Conservation (phyloP, 2,329 filamentous ascomycete genomes). For the Tolypocladium paradoxum region DNA sequence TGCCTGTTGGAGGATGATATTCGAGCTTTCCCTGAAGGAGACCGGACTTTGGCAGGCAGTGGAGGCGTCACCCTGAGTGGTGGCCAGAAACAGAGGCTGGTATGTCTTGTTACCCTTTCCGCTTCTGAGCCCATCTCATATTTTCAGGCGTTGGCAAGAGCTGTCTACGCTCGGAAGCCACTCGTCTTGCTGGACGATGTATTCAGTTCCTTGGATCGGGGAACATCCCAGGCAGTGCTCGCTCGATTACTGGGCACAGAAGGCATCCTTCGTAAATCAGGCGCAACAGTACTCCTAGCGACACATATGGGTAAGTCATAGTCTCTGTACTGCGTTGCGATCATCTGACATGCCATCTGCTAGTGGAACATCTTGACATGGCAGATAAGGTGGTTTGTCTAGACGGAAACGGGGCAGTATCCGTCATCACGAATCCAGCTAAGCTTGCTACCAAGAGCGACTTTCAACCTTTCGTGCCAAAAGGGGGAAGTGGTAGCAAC, state of each 20-base stretch:
- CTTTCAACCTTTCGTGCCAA: no score
- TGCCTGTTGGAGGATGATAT: constrained; percentile 17
- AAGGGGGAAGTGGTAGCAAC: no score
- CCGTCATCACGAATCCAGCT: no score
- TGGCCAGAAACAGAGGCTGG: constrained; percentile 21
- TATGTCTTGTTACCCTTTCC: no score
- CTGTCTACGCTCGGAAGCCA: constrained; percentile 1
- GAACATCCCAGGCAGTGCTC: constrained; percentile 1
- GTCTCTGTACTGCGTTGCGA: no score
- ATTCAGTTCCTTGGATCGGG: constrained; percentile 1
- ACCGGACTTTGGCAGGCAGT: constrained; percentile 21
- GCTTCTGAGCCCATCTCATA: no score
- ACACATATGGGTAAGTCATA: not conserved
- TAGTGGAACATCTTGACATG: not conserved
- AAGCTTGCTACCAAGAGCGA: no score
- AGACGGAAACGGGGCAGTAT: not conserved
- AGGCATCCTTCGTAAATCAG: not conserved
- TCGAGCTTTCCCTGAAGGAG: constrained; percentile 16
- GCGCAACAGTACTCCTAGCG: constrained; percentile 2
- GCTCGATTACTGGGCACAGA: not conserved
- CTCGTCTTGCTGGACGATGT: constrained; percentile 2
- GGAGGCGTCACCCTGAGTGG: constrained; percentile 25
- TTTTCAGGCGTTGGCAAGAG: constrained; percentile 1
- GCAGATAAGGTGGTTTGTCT: not conserved
- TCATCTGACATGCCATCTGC: no score